Conservation (phyloP, 2,329 filamentous ascomycete genomes). For the Pseudogymnoascus sp. region DNA sequence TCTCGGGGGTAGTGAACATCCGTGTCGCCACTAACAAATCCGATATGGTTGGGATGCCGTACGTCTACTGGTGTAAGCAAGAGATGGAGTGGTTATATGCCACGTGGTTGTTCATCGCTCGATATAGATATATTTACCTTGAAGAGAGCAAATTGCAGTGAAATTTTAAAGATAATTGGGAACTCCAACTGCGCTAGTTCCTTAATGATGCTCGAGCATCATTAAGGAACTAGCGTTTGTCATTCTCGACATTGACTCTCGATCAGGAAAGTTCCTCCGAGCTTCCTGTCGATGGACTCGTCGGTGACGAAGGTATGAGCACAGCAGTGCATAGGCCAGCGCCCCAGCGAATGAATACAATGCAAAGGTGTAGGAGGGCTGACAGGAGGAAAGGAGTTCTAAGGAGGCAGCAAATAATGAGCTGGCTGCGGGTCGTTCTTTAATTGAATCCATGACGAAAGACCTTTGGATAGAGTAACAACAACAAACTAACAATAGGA, state of each 20-base stretch:
- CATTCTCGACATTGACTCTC: conserved; percentile 42
- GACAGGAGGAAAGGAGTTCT: not conserved
- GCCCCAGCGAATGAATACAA: not conserved
- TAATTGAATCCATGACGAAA: not conserved
- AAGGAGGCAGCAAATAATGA: not conserved
- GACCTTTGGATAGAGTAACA: not conserved
- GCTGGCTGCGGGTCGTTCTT: not conserved
- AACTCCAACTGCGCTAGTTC: conserved; percentile 45
- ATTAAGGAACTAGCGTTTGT: too few species aligned
- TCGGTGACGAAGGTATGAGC: conserved; percentile 30
- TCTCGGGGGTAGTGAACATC: conserved; percentile 38
- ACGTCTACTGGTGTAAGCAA: conserved; percentile 33
- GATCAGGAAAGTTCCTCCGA: conserved; percentile 37
- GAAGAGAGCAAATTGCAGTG: conserved; percentile 52
- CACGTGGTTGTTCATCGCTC: not conserved
- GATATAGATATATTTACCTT: conserved; percentile 31
- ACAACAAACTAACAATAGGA: not conserved
- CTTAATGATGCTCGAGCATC: conserved; percentile 43
- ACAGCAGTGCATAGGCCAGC: conserved; percentile 15
- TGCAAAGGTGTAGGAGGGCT: not conserved
- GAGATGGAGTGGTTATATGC: not conserved
- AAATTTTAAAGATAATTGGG: conserved; percentile 41
- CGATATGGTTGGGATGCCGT: conserved; percentile 49
- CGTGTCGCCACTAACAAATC: conserved; percentile 39
- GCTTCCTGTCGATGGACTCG: conserved; percentile 33